These are phyloP conservation scores for Mixia osmundae DNA, from an alignment of 1,284 basidiomycete species.

Conservation along the genomic window DNA sequence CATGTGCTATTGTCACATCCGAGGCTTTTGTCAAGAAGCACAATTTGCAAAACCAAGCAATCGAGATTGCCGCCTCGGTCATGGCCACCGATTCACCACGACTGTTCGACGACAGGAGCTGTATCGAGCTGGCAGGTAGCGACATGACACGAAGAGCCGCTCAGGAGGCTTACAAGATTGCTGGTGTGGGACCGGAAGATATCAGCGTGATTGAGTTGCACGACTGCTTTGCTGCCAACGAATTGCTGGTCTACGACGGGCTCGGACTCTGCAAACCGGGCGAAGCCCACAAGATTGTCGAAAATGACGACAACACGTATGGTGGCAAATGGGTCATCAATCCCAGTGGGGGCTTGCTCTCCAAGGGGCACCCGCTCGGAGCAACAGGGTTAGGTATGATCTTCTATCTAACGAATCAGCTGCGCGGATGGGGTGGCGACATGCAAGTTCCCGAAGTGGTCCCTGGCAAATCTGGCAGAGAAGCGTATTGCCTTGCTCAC, in stretches of 20 bases:
- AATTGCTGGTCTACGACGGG: conserved; percentile 65
- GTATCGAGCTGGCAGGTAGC: conserved; percentile 51
- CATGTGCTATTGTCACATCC: conserved; percentile 48
- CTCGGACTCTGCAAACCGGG: conserved; percentile 44
- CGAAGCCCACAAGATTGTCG: conserved; percentile 50
- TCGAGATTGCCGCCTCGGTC: conserved; percentile 34
- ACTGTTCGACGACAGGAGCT: conserved; percentile 39
- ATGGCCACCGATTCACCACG: conserved; percentile 39
- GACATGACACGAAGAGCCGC: conserved; percentile 46
- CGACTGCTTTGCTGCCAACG: conserved; percentile 59
- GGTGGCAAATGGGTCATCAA: conserved; percentile 73
- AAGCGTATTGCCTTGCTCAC: conserved; percentile 56
- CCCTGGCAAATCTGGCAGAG: conserved; percentile 36
- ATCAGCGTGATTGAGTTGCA: conserved; percentile 68
- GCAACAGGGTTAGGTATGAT: conserved; percentile 71
- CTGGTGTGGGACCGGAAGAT: conserved; percentile 43
- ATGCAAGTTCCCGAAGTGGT: conserved; percentile 35
- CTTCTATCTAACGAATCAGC: conserved; percentile 52
- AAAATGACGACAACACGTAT: conserved; percentile 59
- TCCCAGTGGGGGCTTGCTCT: conserved; percentile 58
- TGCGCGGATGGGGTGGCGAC: conserved; percentile 19
- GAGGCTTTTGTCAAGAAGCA: conserved; percentile 57
- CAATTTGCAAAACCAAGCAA: conserved; percentile 53
- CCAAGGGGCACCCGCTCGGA: conserved; percentile 54
- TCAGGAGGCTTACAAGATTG: conserved; percentile 44